Evolutionary conservation across 2,329 filamentous ascomycete species (phyloP), one percentile per base, ranked within the genome.

Genomic region (Sarocladiaceae sp.): DNA sequence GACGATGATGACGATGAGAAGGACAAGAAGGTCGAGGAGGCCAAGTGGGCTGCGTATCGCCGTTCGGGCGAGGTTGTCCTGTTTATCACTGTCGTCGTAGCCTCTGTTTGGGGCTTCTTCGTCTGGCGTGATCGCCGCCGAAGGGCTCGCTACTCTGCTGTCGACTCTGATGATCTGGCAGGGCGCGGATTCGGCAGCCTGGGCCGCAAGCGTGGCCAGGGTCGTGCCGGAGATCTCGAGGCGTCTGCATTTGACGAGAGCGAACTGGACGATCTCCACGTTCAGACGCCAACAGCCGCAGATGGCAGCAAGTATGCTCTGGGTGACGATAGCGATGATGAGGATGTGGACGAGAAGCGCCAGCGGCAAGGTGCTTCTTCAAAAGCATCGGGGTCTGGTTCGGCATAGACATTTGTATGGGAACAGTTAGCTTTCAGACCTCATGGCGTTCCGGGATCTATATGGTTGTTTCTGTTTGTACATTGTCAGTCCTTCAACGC

Each of bases 21-120:
- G 83, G 33, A 53, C 60, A 77, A 88, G 62, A 76, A 80, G 65
- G 71, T 96, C n/a, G 83, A 92, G 59, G 82, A 90, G 25, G 90
- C 91, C 17, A 88, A 92, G 62, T 95, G 91, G 88, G 82, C 86
- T 50, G 92, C 92, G 0, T 97, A 97, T 69, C 87, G 87, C 64
- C 86, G 88, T 61, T 94, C 89, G 2, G 91, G 92, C 49, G 90
- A 95, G 69, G 82, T 92, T 6, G 90, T 91, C 2, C 78, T 97
- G 2, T 83, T 92, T 15, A 82, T 97, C 47, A 89, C 96, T 17
- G 75, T 86, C 50, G 81, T 94, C 54, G 85, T 84, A 1, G 89
- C 88, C 1, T 73, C 71, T 4, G 72, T 81, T 12, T 96, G 90
- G 86, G 89, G 86, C n/a, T 88, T 84, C 64, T 85, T 79, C 58